Conservation (phyloP, 805 yeast species). For the Yamadazyma ubonensis region DNA sequence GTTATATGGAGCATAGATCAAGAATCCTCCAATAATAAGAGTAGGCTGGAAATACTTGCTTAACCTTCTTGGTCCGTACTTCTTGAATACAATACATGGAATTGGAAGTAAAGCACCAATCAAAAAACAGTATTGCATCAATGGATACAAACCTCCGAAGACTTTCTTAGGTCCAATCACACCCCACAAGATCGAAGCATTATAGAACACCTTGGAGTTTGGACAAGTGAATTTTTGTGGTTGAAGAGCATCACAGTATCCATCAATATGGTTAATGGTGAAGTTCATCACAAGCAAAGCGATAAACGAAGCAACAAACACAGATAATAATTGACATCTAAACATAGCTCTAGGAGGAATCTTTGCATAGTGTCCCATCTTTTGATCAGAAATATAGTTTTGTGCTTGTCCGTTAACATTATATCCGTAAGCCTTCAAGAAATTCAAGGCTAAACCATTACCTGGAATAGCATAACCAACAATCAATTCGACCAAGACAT, state of each 20-base stretch:
- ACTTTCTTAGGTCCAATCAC: conserved; percentile 50
- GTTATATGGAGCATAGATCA: conserved; percentile 33
- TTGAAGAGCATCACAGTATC: conserved; percentile 43
- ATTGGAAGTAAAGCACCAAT: conserved; percentile 30
- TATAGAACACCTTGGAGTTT: conserved; percentile 37
- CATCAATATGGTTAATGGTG: conserved; percentile 27
- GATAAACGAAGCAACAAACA: conserved; percentile 24
- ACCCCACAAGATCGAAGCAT: conserved; percentile 66
- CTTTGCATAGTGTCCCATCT: conserved; percentile 61
- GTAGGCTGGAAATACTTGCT: conserved; percentile 34
- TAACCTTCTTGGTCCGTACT: conserved; percentile 20
- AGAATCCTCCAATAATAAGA: conserved; percentile 31
- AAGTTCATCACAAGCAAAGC: conserved; percentile 28
- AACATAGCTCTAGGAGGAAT: conserved; percentile 60
- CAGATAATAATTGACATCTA: conserved; percentile 32
- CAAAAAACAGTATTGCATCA: conserved; percentile 34
- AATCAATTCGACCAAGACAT: conserved; percentile 37
- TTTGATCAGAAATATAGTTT: conserved; percentile 53
- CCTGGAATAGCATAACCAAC: conserved; percentile 40
- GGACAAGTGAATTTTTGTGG: conserved; percentile 44
- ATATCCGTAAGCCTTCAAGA: conserved; percentile 59
- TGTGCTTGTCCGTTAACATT: conserved; percentile 58
- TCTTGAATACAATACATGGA: conserved; percentile 23
- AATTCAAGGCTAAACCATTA: conserved; percentile 36
- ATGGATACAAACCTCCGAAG: conserved; percentile 32